phyloP scores from a whole-genome alignment of 2,329 filamentous ascomycete species.

The Sporothrix luriei region DNA sequence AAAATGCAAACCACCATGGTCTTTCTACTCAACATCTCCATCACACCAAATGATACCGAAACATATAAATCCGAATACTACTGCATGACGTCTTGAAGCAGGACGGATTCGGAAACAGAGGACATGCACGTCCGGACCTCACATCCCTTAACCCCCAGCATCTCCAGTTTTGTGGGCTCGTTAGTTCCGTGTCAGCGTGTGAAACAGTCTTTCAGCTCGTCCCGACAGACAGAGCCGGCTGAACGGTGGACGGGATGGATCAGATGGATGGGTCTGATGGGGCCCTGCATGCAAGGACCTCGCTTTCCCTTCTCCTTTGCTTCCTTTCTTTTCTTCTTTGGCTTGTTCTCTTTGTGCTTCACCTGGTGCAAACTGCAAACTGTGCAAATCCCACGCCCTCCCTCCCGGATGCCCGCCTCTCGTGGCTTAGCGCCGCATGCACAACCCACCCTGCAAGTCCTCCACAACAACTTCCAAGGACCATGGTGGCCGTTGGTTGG shows the following conservation, averaged over 20 bases:
- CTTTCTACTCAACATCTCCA: too few species aligned
- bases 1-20: too few species aligned
- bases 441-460: slow-evolving; percentile 19
- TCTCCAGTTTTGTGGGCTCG: slow-evolving; percentile 20
- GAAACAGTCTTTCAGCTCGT: slow-evolving; percentile 31
- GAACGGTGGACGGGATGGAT: slow-evolving; percentile 27
- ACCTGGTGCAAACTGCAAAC: neutral
- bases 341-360: neutral
- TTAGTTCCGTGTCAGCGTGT: slow-evolving; percentile 16
- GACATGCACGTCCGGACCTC: neutral
- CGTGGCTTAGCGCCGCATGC: slow-evolving; percentile 25
- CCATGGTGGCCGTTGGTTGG: slow-evolving; percentile 12
- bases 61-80: too few species aligned
- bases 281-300: slow-evolving; percentile 23
- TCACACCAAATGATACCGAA: neutral
- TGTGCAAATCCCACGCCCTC: neutral
- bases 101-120: slow-evolving; percentile 11
- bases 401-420: slow-evolving; percentile 6
- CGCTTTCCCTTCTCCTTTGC: neutral
- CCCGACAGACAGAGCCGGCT: slow-evolving; percentile 30
- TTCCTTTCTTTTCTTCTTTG: neutral
- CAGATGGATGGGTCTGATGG: slow-evolving; percentile 16
- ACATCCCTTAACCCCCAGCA: neutral
- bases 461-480: neutral
- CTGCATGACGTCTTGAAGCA: neutral